Percentiles rank a stretch among this genome's conserved stretches.
phyloP scores from a whole-genome alignment of 768 basidiomycete species.

The Pisolithus microcarpus region DNA sequence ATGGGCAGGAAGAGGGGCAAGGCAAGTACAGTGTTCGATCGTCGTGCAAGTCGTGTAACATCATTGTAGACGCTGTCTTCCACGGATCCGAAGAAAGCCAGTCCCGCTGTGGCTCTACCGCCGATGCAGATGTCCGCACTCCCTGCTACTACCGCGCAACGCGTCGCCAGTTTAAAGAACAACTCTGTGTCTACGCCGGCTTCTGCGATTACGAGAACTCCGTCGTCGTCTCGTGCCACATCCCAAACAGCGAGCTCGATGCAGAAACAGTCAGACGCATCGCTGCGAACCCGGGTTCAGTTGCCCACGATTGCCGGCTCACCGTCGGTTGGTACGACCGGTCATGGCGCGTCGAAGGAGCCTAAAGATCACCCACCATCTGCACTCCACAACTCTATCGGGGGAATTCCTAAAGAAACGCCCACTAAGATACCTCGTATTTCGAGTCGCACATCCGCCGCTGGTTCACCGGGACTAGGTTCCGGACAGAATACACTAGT shows the following conservation, averaged over 20 bases:
- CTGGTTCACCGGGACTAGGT: constrained; percentile 64
- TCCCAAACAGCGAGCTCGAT: constrained; percentile 80
- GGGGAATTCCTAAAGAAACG: constrained; percentile 65
- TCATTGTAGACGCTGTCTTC: constrained; percentile 69
- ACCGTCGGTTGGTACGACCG: constrained; percentile 71
- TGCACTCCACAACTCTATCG: constrained; percentile 44
- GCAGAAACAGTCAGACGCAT: constrained; percentile 82
- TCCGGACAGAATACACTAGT: constrained; percentile 41
- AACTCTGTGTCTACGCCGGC: constrained; percentile 40
- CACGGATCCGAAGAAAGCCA: constrained; percentile 68
- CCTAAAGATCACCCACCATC: constrained; percentile 49
- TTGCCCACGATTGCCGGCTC: constrained; percentile 92
- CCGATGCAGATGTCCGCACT: constrained; percentile 88
- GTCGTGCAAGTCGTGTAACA: constrained; percentile 9
- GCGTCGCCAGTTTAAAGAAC: constrained; percentile 73
- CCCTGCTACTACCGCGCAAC: constrained; percentile 72
- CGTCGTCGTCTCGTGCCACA: constrained; percentile 57
- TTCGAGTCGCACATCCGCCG: constrained; percentile 74
- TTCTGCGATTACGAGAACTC: constrained; percentile 34
- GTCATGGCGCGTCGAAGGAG: constrained; percentile 47
- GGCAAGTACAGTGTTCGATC: constrained; percentile 38
- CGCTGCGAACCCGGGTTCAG: constrained; percentile 66
- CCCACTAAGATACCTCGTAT: constrained; percentile 93
- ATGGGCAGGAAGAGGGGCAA: constrained; percentile 90
- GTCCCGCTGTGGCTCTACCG: constrained; percentile 66